Evolutionary conservation across 768 basidiomycete species (phyloP).

Genomic region (Rickenella mellea): DNA sequence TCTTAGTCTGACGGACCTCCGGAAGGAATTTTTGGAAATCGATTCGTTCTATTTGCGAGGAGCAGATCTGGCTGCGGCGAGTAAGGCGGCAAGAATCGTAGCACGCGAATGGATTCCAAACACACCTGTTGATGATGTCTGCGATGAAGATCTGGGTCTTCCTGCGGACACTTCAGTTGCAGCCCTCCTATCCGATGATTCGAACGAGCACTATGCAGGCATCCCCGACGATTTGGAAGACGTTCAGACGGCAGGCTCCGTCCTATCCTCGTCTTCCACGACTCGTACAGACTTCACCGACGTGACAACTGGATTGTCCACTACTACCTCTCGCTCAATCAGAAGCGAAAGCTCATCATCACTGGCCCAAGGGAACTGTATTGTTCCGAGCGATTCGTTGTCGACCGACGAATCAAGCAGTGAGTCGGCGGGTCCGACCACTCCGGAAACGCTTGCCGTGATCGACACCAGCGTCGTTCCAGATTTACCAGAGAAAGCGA

Average conservation of each 20-base stretch:
- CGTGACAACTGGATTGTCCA: neutral
- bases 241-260: neutral
- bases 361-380: constrained; percentile 12
- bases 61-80: constrained; percentile 29
- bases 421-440: constrained; percentile 29
- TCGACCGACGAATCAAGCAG: neutral
- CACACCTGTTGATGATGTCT: neutral
- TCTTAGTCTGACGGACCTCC: constrained; percentile 52
- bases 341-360: constrained; percentile 8
- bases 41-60: constrained; percentile 54
- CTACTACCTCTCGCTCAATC: neutral
- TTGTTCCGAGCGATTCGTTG: constrained; percentile 1
- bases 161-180: too few relatives aligned
- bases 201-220: constrained; percentile 11
- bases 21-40: constrained; percentile 42
- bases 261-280: neutral
- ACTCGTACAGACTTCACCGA: neutral
- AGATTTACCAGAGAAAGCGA: constrained; percentile 30
- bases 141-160: neutral
- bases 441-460: constrained; percentile 32
- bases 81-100: constrained; percentile 14
- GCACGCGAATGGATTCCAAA: constrained; percentile 5
- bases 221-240: too few relatives aligned
- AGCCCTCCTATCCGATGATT: too few relatives aligned
- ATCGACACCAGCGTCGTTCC: constrained; percentile 34